Conservation (phyloP, 176 grass and related monocot species). For the Rhipidocladum racemiflorum region DNA sequence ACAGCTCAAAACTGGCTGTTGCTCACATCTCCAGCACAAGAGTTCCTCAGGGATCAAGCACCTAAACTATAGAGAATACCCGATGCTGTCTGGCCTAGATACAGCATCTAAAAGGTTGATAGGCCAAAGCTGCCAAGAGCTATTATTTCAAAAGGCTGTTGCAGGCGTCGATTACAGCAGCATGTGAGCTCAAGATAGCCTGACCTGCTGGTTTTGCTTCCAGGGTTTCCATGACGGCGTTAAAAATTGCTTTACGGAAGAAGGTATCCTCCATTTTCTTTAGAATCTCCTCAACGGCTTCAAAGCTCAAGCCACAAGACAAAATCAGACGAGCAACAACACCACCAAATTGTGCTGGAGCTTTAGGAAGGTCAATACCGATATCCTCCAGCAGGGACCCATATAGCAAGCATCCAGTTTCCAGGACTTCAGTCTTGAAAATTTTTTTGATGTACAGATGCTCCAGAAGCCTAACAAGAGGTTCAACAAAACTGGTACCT, state of each 20-base stretch:
- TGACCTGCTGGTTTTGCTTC: slow-evolving; percentile 52
- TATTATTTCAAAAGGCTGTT: slow-evolving; percentile 46
- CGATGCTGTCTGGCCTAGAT: slow-evolving; percentile 19
- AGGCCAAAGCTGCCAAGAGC: slow-evolving; percentile 11
- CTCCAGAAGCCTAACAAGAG: slow-evolving; percentile 64
- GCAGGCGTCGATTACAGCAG: slow-evolving; percentile 44
- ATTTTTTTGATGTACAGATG: slow-evolving; percentile 64
- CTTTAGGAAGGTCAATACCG: slow-evolving; percentile 89
- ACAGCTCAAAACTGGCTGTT: slow-evolving; percentile 64
- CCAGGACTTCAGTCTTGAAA: slow-evolving; percentile 60
- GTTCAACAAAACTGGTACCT: slow-evolving; percentile 58
- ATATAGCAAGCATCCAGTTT: slow-evolving; percentile 71
- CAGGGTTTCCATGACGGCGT: slow-evolving; percentile 42
- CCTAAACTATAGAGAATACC: slow-evolving; percentile 53
- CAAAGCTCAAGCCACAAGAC: slow-evolving; percentile 56
- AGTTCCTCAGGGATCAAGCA: slow-evolving; percentile 46
- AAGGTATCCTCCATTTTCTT: slow-evolving; percentile 71
- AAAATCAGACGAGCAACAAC: slow-evolving; percentile 59
- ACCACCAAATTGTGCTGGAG: slow-evolving; percentile 76
- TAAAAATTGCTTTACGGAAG: slow-evolving; percentile 48
- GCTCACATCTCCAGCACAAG: slow-evolving; percentile 52
- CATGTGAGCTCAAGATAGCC: slow-evolving; percentile 60
- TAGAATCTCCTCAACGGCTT: slow-evolving; percentile 59
- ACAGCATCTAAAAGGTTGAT: slow-evolving; percentile 33
- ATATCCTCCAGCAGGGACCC: slow-evolving; percentile 77